These are phyloP conservation scores for Phanerochaete carnosa DNA, from an alignment of 768 basidiomycete species.

Conservation along the genomic window DNA sequence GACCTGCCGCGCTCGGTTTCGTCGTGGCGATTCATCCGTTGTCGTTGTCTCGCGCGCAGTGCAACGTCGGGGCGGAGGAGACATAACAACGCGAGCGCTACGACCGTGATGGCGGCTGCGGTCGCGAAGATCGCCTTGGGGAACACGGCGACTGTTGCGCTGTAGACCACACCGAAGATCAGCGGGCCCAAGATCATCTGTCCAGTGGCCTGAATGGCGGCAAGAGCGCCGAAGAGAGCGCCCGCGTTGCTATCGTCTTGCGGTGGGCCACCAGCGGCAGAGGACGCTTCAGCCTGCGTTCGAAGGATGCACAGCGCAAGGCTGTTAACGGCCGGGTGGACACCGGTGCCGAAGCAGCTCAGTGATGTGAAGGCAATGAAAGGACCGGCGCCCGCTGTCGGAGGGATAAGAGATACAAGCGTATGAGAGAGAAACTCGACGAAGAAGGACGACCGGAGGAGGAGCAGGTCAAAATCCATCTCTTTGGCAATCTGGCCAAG, in stretches of 20 bases:
- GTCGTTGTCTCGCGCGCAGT: slow-evolving; percentile 15
- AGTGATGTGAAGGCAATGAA: slow-evolving; percentile 63
- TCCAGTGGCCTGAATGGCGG: slow-evolving; percentile 61
- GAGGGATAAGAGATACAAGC: slow-evolving; percentile 52
- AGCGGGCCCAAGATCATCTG: slow-evolving; percentile 62
- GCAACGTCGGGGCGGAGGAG: slow-evolving; percentile 34
- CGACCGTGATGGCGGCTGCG: slow-evolving; percentile 51
- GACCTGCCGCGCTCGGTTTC: slow-evolving; percentile 26
- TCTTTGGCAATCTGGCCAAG: slow-evolving; percentile 54
- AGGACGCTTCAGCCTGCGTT: slow-evolving; percentile 8
- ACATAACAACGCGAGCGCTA: slow-evolving; percentile 45
- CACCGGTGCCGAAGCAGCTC: slow-evolving; percentile 63
- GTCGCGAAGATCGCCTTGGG: slow-evolving; percentile 68
- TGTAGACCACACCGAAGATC: slow-evolving; percentile 66
- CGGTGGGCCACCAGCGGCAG: slow-evolving; percentile 31
- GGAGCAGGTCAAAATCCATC: slow-evolving; percentile 64
- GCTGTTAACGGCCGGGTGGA: slow-evolving; percentile 68
- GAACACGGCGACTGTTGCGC: slow-evolving; percentile 55
- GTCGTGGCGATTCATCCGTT: slow-evolving; percentile 21
- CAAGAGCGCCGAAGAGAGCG: slow-evolving; percentile 68
- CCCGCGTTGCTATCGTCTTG: slow-evolving; percentile 36
- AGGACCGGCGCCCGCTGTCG: slow-evolving; percentile 36
- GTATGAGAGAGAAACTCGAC: slow-evolving; percentile 64
- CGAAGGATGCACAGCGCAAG: slow-evolving; percentile 67
- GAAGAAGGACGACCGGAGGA: slow-evolving; percentile 62